Conservation (phyloP, 2,329 filamentous ascomycete species). For the Byssoonygena ceratinophila region DNA sequence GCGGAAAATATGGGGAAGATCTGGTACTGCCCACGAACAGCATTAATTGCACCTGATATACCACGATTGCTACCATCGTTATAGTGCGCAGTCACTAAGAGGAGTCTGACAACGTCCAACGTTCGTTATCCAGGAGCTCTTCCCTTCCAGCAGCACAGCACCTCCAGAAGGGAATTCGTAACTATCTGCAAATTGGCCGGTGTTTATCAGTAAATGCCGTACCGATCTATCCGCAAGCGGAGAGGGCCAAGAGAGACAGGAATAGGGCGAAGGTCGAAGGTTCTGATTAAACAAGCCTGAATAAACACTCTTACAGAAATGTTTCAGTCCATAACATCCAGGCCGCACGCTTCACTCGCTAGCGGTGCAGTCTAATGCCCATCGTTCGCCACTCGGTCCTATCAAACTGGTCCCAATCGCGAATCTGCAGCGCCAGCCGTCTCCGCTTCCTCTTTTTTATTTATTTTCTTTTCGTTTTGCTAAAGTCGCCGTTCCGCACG, state of each 20-base stretch:
- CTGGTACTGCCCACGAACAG: background rate
- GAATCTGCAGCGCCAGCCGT: background rate
- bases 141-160: too few relatives aligned
- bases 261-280: background rate
- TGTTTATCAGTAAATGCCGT: background rate
- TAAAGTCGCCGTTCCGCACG: background rate
- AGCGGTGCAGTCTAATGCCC: background rate
- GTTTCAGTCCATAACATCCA: constrained; percentile 2
- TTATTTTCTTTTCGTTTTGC: background rate
- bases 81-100: background rate
- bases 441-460: background rate
- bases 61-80: background rate
- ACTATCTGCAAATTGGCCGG: background rate
- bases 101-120: background rate
- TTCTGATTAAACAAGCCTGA: background rate
- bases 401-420: background rate
- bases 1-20: background rate
- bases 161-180: background rate
- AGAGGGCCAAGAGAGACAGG: background rate
- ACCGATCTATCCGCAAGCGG: background rate
- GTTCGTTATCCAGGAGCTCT: too few relatives aligned
- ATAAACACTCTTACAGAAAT: background rate
- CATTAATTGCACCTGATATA: background rate
- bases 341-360: background rate
- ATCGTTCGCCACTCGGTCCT: background rate